Conservation (phyloP, 2,329 filamentous ascomycete genomes). For the Eutypa lata region DNA sequence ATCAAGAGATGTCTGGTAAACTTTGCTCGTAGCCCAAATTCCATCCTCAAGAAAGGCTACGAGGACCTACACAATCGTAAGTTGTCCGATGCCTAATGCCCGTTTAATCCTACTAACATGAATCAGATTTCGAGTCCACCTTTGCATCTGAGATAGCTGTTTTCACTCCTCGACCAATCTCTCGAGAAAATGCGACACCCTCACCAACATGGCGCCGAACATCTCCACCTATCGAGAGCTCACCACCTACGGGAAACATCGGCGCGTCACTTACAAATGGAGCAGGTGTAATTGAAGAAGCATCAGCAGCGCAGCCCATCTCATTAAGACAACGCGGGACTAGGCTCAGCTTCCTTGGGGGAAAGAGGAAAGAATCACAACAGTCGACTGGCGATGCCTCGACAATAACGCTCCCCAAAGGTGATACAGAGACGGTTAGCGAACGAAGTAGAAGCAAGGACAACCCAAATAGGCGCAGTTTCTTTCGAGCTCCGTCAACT, state of each 20-base stretch:
- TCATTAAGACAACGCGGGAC: slow-evolving; percentile 49
- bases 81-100: slow-evolving; percentile 27
- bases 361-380: slow-evolving; percentile 44
- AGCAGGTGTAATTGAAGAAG: slow-evolving; percentile 42
- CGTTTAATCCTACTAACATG: slow-evolving; percentile 14
- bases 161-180: slow-evolving; percentile 51
- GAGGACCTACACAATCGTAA: slow-evolving; percentile 64
- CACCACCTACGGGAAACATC: slow-evolving; percentile 16
- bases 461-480: slow-evolving; percentile 37
- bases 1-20: slow-evolving; percentile 76
- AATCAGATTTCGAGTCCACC: slow-evolving; percentile 55
- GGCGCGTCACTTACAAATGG: slow-evolving; percentile 18
- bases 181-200: slow-evolving; percentile 39
- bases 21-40: slow-evolving; percentile 63
- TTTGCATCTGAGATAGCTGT: slow-evolving; percentile 65
- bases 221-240: slow-evolving; percentile 28
- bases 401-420: slow-evolving; percentile 24
- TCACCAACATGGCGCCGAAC: slow-evolving; percentile 38
- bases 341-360: slow-evolving; percentile 55
- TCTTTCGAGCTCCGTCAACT: slow-evolving; percentile 41
- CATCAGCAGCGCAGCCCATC: slow-evolving; percentile 49
- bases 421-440: slow-evolving; percentile 28
- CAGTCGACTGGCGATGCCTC: slow-evolving; percentile 23
- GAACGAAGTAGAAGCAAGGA: slow-evolving; percentile 33
- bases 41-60: slow-evolving; percentile 51